phyloP scores from a whole-genome alignment of 176 grass and related monocot species.

The Rhynchospora breviuscula region DNA sequence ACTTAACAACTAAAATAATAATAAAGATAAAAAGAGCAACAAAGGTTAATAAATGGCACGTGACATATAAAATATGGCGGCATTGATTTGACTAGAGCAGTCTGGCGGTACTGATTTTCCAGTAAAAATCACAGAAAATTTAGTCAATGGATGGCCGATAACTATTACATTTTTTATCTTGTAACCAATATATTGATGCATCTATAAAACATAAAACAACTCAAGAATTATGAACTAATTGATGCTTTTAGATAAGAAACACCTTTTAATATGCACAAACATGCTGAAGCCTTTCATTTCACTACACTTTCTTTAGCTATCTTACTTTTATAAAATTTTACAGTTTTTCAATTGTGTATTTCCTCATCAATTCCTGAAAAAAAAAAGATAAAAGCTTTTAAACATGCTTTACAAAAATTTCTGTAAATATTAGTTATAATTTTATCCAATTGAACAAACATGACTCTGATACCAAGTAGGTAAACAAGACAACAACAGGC shows the following conservation, averaged over 20 bases:
- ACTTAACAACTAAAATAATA: conserved; percentile 4
- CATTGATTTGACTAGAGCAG: neutral
- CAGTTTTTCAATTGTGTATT: neutral
- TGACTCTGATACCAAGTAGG: neutral
- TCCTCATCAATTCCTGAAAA: neutral
- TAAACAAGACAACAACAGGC: neutral
- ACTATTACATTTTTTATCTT: neutral
- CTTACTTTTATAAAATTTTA: neutral
- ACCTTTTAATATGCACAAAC: too few relatives aligned
- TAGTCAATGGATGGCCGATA: neutral
- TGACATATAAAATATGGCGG: neutral
- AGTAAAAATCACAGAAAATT: neutral
- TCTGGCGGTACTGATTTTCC: neutral
- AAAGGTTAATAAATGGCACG: neutral
- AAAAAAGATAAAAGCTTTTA: neutral
- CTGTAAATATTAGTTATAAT: neutral
- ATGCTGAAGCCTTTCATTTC: neutral
- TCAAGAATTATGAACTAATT: neutral
- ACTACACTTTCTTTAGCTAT: neutral
- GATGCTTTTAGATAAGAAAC: neutral
- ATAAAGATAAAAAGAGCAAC: neutral
- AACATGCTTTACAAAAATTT: neutral
- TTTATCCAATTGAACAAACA: neutral
- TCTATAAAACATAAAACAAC: neutral
- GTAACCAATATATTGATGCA: neutral